Percentiles rank a stretch among this genome's conserved stretches.
Conservation (phyloP, 2,329 filamentous ascomycete species). For the Thielaviopsis populi region DNA sequence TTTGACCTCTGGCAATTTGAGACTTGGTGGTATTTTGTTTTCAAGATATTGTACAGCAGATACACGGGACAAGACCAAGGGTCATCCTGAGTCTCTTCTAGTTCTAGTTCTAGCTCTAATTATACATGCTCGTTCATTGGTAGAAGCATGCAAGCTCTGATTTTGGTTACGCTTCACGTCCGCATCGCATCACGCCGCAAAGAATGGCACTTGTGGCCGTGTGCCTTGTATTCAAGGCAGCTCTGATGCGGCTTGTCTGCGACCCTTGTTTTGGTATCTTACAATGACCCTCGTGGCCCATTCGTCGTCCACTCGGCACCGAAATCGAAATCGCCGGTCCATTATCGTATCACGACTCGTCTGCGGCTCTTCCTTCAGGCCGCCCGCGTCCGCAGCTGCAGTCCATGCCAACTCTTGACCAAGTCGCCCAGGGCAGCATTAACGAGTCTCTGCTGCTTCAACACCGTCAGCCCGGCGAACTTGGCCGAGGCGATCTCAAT, state of each 20-base stretch:
- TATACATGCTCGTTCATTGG: background rate
- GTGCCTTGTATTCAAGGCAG: no score
- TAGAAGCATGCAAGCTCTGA: background rate
- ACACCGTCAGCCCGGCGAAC: constrained; percentile 55
- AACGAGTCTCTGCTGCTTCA: constrained; percentile 73
- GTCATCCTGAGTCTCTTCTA: background rate
- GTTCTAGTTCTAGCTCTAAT: background rate
- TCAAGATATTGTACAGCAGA: background rate
- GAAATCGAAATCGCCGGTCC: background rate
- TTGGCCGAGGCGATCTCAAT: constrained; percentile 59
- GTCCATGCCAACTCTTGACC: constrained; percentile 68
- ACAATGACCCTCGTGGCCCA: background rate
- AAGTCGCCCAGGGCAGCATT: constrained; percentile 59
- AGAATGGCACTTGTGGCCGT: background rate
- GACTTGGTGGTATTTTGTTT: background rate
- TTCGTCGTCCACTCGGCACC: background rate
- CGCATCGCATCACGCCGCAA: background rate
- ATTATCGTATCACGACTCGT: background rate
- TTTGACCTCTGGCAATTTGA: no score
- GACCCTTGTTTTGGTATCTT: background rate
- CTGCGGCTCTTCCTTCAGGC: constrained; percentile 21
- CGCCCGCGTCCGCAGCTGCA: constrained; percentile 60
- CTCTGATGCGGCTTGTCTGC: background rate
- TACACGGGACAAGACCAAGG: background rate
- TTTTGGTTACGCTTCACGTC: background rate